Conservation (phyloP, 371 early-diverging fungal genomes). For the Mucor lusitanicus region DNA sequence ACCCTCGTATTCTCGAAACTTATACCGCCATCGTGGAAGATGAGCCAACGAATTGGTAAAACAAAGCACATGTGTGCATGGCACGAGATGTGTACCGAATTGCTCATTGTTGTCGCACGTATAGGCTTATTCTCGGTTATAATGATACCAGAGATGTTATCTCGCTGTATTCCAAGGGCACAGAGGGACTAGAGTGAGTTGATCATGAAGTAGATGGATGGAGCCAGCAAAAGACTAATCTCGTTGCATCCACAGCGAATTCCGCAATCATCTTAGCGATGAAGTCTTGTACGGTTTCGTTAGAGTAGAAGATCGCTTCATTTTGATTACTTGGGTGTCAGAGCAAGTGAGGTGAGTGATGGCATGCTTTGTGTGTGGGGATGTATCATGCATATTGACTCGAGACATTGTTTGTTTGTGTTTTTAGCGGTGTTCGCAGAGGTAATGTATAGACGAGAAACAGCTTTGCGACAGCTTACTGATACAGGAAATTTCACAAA, state of each 20-base stretch:
- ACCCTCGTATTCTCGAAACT: constrained; percentile 62
- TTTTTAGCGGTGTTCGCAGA: constrained; percentile 63
- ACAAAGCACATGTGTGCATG: neutral
- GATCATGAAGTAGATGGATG: neutral
- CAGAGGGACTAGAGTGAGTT: constrained; percentile 53
- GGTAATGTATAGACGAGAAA: constrained; percentile 29
- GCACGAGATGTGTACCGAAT: neutral
- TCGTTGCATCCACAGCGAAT: constrained; percentile 38
- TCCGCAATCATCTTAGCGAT: constrained; percentile 57
- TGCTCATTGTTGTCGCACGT: neutral
- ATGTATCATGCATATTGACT: neutral
- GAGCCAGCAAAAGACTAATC: too few species aligned
- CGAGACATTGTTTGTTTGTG: neutral
- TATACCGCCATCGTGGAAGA: constrained; percentile 62
- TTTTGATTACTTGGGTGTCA: constrained; percentile 69
- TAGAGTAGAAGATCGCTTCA: constrained; percentile 60
- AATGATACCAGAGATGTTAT: constrained; percentile 73
- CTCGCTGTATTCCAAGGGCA: constrained; percentile 64
- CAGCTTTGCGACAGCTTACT: neutral
- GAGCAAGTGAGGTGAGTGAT: constrained; percentile 66
- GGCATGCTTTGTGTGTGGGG: neutral
- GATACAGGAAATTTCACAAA: neutral
- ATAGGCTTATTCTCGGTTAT: constrained; percentile 74
- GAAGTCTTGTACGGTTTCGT: constrained; percentile 71
- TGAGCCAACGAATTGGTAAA: constrained; percentile 60